Conservation (phyloP, 164 flowering plant species). For the Dillenia suffruticosa region DNA sequence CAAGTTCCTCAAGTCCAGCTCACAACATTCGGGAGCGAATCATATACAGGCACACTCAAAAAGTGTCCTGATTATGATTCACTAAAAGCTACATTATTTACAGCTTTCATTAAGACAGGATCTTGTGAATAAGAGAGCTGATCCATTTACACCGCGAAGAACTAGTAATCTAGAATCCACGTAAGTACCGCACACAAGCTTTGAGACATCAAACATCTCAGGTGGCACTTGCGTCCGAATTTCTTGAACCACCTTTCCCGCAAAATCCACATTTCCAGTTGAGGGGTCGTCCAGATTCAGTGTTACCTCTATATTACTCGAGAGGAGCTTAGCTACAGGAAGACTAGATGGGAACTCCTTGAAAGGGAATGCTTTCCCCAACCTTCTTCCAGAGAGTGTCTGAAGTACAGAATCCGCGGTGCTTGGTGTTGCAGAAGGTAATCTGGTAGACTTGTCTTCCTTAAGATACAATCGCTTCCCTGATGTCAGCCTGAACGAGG, state of each 20-base stretch:
- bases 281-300: constrained; percentile 49
- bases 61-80: no score
- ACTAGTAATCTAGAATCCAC: constrained; percentile 71
- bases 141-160: constrained; percentile 70
- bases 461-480: constrained; percentile 62
- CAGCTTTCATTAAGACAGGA: constrained; percentile 30
- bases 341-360: constrained; percentile 78
- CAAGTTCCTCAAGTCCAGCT: no score
- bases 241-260: constrained; percentile 49
- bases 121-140: constrained; percentile 70
- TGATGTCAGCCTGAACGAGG: constrained; percentile 44
- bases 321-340: constrained; percentile 60
- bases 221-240: constrained; percentile 69
- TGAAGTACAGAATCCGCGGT: constrained; percentile 25
- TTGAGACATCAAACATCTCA: constrained; percentile 82
- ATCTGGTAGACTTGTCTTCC: constrained; percentile 35
- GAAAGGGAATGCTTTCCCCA: constrained; percentile 48
- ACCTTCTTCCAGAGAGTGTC: constrained; percentile 38
- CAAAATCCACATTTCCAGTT: constrained; percentile 28
- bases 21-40: no score
- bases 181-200: constrained; percentile 76
- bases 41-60: no score
- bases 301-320: constrained; percentile 53
- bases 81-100: constrained; percentile 13
- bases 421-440: constrained; percentile 12